A percentile compares a stretch with the other conserved stretches of the same genome.
Conservation (phyloP, 169 alveolate genomes). For the Cyclospora cayetanensis region DNA sequence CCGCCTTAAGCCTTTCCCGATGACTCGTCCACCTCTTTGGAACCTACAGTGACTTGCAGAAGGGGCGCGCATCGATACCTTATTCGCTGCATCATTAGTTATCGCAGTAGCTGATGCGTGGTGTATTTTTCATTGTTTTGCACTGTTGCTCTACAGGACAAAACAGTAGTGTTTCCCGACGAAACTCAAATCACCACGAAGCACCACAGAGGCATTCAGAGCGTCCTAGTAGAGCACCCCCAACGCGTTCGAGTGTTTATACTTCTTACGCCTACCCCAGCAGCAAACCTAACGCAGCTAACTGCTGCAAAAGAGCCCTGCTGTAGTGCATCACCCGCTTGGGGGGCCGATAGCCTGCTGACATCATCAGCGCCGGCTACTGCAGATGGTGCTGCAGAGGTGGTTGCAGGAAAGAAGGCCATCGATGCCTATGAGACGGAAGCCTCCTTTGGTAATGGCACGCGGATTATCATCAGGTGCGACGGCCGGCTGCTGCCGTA, state of each 20-base stretch:
- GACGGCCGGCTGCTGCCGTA: neutral
- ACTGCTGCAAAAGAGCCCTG: neutral
- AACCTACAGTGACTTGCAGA: too few species aligned
- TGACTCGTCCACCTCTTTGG: too few species aligned
- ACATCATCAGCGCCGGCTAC: neutral
- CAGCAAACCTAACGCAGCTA: neutral
- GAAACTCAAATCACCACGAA: neutral
- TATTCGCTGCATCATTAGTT: too few species aligned
- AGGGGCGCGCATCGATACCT: too few species aligned
- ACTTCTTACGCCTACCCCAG: neutral
- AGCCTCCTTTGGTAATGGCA: neutral
- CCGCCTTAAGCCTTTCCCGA: too few species aligned
- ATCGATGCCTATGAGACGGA: neutral
- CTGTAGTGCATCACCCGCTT: neutral
- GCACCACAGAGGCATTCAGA: neutral
- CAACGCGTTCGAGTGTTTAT: neutral
- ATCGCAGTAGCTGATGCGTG: too few species aligned
- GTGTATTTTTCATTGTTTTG: neutral
- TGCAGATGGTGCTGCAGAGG: neutral
- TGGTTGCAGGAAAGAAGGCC: neutral
- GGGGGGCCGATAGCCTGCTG: neutral
- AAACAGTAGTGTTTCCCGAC: neutral
- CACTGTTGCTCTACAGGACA: neutral
- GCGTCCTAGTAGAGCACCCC: neutral
- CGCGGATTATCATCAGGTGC: neutral